phyloP scores from a whole-genome alignment of 1,284 basidiomycete genomes.

The Microbotryum violaceum region DNA sequence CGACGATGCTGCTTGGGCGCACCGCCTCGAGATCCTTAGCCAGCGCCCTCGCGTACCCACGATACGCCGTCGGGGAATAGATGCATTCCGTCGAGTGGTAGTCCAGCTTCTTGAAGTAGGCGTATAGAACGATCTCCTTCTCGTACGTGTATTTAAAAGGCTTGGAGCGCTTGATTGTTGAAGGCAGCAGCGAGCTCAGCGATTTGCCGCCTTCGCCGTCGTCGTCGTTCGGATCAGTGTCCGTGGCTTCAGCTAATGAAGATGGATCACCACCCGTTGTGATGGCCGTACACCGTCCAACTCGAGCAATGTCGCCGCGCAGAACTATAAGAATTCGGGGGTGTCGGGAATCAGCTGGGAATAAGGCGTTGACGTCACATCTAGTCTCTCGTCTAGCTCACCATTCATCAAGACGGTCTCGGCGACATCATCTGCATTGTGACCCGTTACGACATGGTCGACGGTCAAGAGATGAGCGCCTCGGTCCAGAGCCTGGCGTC shows the following conservation, averaged over 20 bases:
- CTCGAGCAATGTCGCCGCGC: slow-evolving; percentile 88
- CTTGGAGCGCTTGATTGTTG: slow-evolving; percentile 92
- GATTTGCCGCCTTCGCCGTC: slow-evolving; percentile 14
- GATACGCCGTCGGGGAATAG: slow-evolving; percentile 90
- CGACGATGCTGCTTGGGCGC: slow-evolving; percentile 87
- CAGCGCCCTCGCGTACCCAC: slow-evolving; percentile 88
- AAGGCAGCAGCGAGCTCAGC: slow-evolving; percentile 38
- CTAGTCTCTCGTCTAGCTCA: slow-evolving; percentile 43
- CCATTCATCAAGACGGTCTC: slow-evolving; percentile 99
- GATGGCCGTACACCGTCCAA: slow-evolving; percentile 88
- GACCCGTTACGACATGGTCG: slow-evolving; percentile 97
- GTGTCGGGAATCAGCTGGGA: background rate
- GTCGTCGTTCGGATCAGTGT: slow-evolving; percentile 24
- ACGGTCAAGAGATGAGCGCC: slow-evolving; percentile 82
- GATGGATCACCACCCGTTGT: slow-evolving; percentile 64
- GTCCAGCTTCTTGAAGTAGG: slow-evolving; percentile 54
- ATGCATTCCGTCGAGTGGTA: slow-evolving; percentile 99
- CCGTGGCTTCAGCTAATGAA: background rate
- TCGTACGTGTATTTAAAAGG: slow-evolving; percentile 98
- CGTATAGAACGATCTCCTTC: slow-evolving; percentile 95
- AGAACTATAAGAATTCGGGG: slow-evolving; percentile 56
- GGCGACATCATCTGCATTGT: slow-evolving; percentile 98
- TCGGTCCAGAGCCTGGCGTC: slow-evolving; percentile 89
- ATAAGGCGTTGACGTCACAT: background rate
- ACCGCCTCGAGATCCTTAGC: slow-evolving; percentile 93